Evolutionary conservation across 2,329 filamentous ascomycete genomes (phyloP).

Genomic region (Plenodomus biglobosus): DNA sequence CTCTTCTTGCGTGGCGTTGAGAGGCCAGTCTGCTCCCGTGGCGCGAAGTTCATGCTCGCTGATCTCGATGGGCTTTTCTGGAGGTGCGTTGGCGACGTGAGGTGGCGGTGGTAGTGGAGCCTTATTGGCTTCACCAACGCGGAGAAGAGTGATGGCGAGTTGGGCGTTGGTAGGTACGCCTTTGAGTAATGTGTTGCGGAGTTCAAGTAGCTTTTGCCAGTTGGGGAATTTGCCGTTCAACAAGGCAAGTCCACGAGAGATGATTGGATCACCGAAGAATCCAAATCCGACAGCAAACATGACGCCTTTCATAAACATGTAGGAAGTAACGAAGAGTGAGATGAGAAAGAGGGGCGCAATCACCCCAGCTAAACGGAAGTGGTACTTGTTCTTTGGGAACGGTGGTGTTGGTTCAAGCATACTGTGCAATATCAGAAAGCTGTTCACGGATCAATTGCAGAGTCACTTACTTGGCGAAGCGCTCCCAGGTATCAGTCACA

Average conservation of each 20-base stretch:
- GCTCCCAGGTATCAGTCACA: constrained; percentile 63
- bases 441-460: no score
- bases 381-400: constrained; percentile 49
- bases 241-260: constrained; percentile 60
- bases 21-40: constrained; percentile 55
- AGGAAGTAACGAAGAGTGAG: constrained; percentile 51
- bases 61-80: constrained; percentile 55
- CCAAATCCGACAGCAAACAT: constrained; percentile 70
- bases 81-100: constrained; percentile 47
- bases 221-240: constrained; percentile 65
- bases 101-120: constrained; percentile 70
- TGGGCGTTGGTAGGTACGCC: constrained; percentile 86
- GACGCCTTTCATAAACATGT: constrained; percentile 61
- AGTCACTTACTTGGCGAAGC: constrained; percentile 58
- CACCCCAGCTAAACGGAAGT: constrained; percentile 50
- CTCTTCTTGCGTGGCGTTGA: constrained; percentile 66
- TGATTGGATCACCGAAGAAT: constrained; percentile 79
- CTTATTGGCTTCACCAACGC: constrained; percentile 79
- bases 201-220: constrained; percentile 74
- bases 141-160: constrained; percentile 75
- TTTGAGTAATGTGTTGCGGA: constrained; percentile 75
- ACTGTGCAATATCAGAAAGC: constrained; percentile 20
- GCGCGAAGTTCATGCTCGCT: constrained; percentile 54
- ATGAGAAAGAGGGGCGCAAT: constrained; percentile 48
- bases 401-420: constrained; percentile 53